phyloP scores from a whole-genome alignment of 2,329 filamentous ascomycete genomes.

The Penicillium sp. region DNA sequence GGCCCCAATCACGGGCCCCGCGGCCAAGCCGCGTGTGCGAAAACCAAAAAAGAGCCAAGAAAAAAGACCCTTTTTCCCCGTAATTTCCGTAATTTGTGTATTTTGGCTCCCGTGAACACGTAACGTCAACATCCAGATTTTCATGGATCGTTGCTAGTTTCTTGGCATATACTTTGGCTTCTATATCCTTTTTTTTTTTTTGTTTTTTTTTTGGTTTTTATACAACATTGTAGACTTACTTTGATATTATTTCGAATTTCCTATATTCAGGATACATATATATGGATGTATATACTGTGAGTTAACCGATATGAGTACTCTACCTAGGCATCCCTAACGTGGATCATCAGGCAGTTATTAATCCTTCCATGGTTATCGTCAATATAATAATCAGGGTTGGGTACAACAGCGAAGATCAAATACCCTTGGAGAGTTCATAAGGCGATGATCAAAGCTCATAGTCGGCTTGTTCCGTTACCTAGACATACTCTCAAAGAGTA shows the following conservation, averaged over 20 bases:
- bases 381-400: neutral
- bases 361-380: neutral
- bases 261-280: neutral
- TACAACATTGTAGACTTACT: too few relatives aligned
- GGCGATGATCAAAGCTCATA: neutral
- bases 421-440: neutral
- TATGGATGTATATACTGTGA: neutral
- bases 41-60: constrained; percentile 25
- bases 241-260: neutral
- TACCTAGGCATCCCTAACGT: neutral
- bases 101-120: constrained; percentile 16
- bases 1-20: constrained; percentile 35
- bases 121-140: constrained; percentile 9
- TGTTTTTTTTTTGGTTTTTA: neutral
- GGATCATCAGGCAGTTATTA: neutral
- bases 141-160: constrained; percentile 3
- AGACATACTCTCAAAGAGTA: neutral
- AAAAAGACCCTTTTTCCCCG: constrained; percentile 30
- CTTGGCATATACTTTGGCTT: constrained; percentile 8
- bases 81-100: constrained; percentile 11
- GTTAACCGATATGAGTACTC: neutral
- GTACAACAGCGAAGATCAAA: neutral
- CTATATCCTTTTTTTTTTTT: neutral
- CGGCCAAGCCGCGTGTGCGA: constrained; percentile 39
- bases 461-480: neutral